Base-by-base conservation (phyloP, 352 stramenopile genomes). In the Plasmopara halstedii region DNA sequence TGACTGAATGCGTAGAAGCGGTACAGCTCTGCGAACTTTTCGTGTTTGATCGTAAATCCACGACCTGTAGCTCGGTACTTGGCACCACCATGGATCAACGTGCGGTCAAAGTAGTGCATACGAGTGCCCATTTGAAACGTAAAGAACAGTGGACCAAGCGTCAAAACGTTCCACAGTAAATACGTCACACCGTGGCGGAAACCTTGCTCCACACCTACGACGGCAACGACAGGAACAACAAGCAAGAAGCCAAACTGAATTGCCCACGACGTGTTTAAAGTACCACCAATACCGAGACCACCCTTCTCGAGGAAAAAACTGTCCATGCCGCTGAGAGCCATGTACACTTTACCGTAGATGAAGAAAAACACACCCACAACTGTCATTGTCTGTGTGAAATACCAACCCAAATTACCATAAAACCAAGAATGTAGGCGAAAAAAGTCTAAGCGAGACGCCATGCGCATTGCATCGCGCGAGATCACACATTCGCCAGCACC, bases 51-150 rank as follows among this genome's bases (percentile, higher is more conserved):
- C 18, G 97, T 97, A 75, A 99, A 99, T 46, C 96, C 96, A 86
- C 96, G 88, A 64, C 96, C 96, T 6, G 96, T 99, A 9, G 95
- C 88, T 34, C 95, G 87, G 61, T 99, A 99, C 70, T 98, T 98
- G 3, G 96, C 95, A 58, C 95, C 95, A 53, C 96, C 96, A 51
- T 98, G 95, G 22, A 99, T 78, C 61, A 99, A 75, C 18, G 95
- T 99, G 53, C 97, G 95, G 39, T 97, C 88, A 66, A 98, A 99
- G 78, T 98, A 99, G 65, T 98, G 88, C 61, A 97, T 97, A 68
- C 97, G 96, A 10, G 95, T 99, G 50, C 97, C 95, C 74, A 99
- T 99, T 62, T 98, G 95, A 77, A 99, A 99, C 59, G 97, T 98
- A 63, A 99, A 99, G 72, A 99, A 98, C 22, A 99, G 64, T 31